phyloP scores from a whole-genome alignment of 495 filamentous ascomycete genomes.

The Podospora australis region DNA sequence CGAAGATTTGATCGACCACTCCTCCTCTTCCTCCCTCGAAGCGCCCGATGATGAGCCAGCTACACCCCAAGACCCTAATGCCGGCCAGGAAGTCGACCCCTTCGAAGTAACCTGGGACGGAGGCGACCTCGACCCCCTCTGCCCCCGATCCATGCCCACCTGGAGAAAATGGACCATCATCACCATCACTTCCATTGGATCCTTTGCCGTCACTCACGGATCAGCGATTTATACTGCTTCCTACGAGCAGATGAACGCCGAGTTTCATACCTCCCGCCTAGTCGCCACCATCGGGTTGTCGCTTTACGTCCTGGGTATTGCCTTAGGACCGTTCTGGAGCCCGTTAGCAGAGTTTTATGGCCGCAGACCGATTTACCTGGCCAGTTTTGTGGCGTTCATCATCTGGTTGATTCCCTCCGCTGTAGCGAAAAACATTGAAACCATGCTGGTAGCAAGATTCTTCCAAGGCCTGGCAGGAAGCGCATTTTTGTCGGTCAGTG shows the following conservation, averaged over 20 bases:
- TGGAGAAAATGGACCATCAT: slow-evolving; percentile 72
- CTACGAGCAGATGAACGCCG: slow-evolving; percentile 72
- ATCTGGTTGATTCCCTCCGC: slow-evolving; percentile 87
- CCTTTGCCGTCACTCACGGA: slow-evolving; percentile 81
- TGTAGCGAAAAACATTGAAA: slow-evolving; percentile 73
- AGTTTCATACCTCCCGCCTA: slow-evolving; percentile 62
- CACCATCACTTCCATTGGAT: slow-evolving; percentile 60
- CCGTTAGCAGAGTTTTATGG: slow-evolving; percentile 75
- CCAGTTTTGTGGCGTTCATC: slow-evolving; percentile 69
- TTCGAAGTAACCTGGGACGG: slow-evolving; percentile 67
- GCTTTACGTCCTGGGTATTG: slow-evolving; percentile 70
- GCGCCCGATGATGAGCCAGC: slow-evolving; percentile 11
- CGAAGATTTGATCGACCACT: slow-evolving; percentile 39
- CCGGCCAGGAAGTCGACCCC: slow-evolving; percentile 32
- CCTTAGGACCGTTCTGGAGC: slow-evolving; percentile 64
- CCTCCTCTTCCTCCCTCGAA: no score
- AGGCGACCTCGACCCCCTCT: slow-evolving; percentile 62
- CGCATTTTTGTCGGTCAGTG: slow-evolving; percentile 84
- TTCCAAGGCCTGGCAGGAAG: slow-evolving; percentile 78
- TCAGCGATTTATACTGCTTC: slow-evolving; percentile 86
- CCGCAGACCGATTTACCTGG: slow-evolving; percentile 74
- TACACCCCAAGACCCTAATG: background rate
- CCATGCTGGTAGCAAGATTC: slow-evolving; percentile 78
- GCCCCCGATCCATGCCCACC: slow-evolving; percentile 64
- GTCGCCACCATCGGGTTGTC: slow-evolving; percentile 77